Evolutionary conservation across 2,329 filamentous ascomycete species (phyloP).

Genomic region (Colletotrichum chlorophyti): DNA sequence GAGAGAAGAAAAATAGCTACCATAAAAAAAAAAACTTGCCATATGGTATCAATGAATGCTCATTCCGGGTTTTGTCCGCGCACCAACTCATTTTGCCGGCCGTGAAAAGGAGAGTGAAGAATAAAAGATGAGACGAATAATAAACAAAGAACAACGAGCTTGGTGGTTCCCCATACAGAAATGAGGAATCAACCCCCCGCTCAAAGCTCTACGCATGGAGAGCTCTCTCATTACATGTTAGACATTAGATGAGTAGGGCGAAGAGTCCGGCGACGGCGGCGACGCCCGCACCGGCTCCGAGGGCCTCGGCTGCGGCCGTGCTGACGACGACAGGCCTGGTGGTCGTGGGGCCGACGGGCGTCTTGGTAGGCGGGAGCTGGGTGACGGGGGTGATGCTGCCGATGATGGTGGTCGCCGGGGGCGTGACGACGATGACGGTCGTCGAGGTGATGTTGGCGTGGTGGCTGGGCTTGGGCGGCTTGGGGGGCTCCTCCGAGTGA

Average conservation of each 20-base stretch:
- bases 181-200: too few species aligned
- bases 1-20: too few species aligned
- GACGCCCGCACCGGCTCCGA: slow-evolving; percentile 42
- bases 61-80: not conserved
- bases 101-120: slow-evolving; percentile 25
- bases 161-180: too few species aligned
- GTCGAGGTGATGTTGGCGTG: slow-evolving; percentile 20
- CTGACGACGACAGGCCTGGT: slow-evolving; percentile 33
- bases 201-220: too few species aligned
- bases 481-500: not conserved
- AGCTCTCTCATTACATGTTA: not conserved
- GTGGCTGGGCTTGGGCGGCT: slow-evolving; percentile 15
- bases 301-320: slow-evolving; percentile 45
- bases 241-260: slow-evolving; percentile 35
- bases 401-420: slow-evolving; percentile 5
- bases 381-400: slow-evolving; percentile 4
- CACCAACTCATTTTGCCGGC: slow-evolving; percentile 22
- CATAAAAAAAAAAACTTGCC: slow-evolving; percentile 3
- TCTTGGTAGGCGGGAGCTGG: slow-evolving; percentile 4
- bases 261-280: slow-evolving; percentile 46
- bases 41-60: slow-evolving; percentile 12
- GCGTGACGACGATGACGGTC: slow-evolving; percentile 11
- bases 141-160: too few species aligned
- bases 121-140: not conserved
- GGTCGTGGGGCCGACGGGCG: slow-evolving; percentile 10